Evolutionary conservation across 108 stramenopile species (phyloP), one percentile per base, ranked within the genome.

Genomic region (Mediolabrus comicus): DNA sequence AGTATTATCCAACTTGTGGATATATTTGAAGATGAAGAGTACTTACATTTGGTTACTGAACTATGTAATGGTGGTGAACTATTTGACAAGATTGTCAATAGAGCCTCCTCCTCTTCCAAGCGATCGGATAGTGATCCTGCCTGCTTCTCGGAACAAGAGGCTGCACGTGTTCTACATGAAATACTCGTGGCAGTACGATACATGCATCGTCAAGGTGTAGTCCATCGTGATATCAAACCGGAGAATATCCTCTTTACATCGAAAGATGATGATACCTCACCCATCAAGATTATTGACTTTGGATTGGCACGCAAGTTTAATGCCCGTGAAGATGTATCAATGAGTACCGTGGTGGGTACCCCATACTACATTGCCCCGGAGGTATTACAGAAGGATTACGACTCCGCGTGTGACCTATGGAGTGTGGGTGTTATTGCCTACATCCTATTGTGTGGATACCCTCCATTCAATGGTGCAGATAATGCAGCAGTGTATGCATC

Each of bases 341-440:
- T 92, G 84, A 86, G 41, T 2, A 75, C 84, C 12, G 17, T 67
- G 24, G 81, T 86, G 31, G 97, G 97, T 17, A 97, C 95, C 3
- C 92, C 95, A 11, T 92, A 91, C 29, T 97, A 91, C 34, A 89
- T 97, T 9, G 87, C 90, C 10, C 96, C 97, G 3, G 96, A 98
- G 30, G 80, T 88, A 1, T 49, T 72, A 6, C 22, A 55, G 22
- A 86, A 88, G 25, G 32, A 39, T 35, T 85, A 88, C 36, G 69
- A 62, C 41, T 56, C 66, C n/a, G 51, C 80, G 13, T 80, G 80
- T 34, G 94, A 95, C 81, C 69, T 93, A 19, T 93, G 94, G 94
- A 64, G 59, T 57, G 65, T 95, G 12, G 94, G 94, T 28, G 85
- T 95, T n/a, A 92, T 95, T 36, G 72, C 62, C 27, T 95, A 92